Evolutionary conservation across 2,329 filamentous ascomycete species (phyloP), one percentile per base, ranked within the genome.

Genomic region (Colletotrichum somersetense): DNA sequence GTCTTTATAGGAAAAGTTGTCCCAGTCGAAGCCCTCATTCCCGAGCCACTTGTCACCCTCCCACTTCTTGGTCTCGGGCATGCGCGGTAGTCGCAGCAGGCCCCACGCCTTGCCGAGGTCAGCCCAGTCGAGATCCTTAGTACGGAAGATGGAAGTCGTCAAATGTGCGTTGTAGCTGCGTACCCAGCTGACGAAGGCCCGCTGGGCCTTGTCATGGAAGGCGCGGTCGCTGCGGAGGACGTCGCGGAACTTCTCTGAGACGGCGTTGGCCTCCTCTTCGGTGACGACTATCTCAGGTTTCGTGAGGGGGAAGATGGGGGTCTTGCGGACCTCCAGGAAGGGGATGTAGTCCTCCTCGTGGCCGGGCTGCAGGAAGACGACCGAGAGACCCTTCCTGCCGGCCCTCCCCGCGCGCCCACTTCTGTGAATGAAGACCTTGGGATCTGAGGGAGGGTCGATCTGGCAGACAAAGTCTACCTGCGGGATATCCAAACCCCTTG

Each of bases 391-490:
- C 73, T 92, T 91, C 73, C 96, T 88, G 0, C 95, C 95, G 79
- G 97, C 97, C 30, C 96, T 89, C 0, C 96, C 96, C 0, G 96
- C 94, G 74, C 96, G 89, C 1, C 96, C 96, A 38, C 96, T 93
- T 6, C 96, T 92, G 81, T 99, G 96, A 72, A 99, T 94, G 78
- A 98, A 98, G 14, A 93, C 95, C 80, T 98, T 98, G 0, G 95
- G 94, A 77, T 98, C 95, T 52, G 92, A 94, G 1, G 78, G 94
- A 82, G 77, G 93, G 79, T 98, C 95, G 55, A 98, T 86, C 79
- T 98, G 96, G 0, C 97, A 89, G 5, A 98, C 95, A 1, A 98
- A 87, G 79, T 98, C 96, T 50, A 98, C 95, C 68, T 95, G 91
- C 0, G 95, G 95, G 66, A 98, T 96, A 79, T 98, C 96, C 5